Conservation (phyloP, 257 asterid genomes). For the Solanum etuberosum region DNA sequence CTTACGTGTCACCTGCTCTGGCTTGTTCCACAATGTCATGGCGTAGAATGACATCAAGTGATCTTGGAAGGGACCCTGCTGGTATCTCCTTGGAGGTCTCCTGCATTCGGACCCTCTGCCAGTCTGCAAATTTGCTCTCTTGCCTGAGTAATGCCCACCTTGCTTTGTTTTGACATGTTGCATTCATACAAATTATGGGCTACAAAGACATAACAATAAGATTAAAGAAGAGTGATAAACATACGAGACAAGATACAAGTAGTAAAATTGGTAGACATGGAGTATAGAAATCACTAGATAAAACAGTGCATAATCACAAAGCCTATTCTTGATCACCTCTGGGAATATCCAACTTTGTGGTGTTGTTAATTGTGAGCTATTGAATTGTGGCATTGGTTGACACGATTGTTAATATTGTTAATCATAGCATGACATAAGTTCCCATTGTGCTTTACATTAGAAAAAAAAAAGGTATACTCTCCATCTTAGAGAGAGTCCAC, state of each 20-base stretch:
- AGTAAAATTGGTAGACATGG: background rate
- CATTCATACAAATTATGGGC: slow-evolving; percentile 91
- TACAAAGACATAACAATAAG: slow-evolving; percentile 16
- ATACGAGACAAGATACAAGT: background rate
- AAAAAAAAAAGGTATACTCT: background rate
- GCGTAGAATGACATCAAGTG: slow-evolving; percentile 92
- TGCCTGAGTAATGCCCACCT: slow-evolving; percentile 95
- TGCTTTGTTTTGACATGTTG: slow-evolving; percentile 72
- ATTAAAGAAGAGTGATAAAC: background rate
- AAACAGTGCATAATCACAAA: background rate
- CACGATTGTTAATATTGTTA: background rate
- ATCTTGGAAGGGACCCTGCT: slow-evolving; percentile 94
- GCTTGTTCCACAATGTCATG: slow-evolving; percentile 96
- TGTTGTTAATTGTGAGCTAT: background rate
- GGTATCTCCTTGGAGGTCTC: slow-evolving; percentile 96
- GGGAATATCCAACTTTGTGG: background rate
- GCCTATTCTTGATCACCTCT: background rate
- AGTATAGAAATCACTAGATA: background rate
- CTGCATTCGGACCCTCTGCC: slow-evolving; percentile 99
- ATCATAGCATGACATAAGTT: background rate
- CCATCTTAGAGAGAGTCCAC: background rate
- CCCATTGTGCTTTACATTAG: background rate
- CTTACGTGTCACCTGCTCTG: slow-evolving; percentile 96
- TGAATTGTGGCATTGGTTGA: background rate
- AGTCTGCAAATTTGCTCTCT: slow-evolving; percentile 95